Base-by-base conservation (phyloP, 2,329 filamentous ascomycete genomes). In the Verticillium zaregamsianum region DNA sequence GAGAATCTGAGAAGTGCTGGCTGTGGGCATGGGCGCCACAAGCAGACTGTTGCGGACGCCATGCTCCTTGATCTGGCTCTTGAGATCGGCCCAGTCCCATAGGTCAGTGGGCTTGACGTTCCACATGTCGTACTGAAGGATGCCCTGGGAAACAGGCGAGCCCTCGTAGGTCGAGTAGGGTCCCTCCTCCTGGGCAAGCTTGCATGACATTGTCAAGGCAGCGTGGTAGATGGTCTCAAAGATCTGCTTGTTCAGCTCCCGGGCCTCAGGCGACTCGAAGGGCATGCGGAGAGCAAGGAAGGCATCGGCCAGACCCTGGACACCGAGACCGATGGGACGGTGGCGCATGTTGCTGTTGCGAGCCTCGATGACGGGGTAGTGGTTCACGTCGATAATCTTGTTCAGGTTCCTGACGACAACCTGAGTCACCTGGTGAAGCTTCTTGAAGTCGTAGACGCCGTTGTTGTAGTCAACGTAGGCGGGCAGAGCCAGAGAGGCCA, bases 191-290 rank as follows among this genome's bases (percentile, higher is more conserved):
- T 92, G 90, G 65, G 95, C 92, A 67, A 98, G 80, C 62, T 97
- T 88, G 72, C 90, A 88, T 1, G 95, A 99, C 25, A 92, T 90
- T 61, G 93, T 97, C 65, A 98, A 82, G 62, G 93, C 92, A 74
- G 90, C 95, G 76, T 99, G 95, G 81, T 99, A 99, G 77, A 99
- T 97, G 66, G 95, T 99, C 84, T 99, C 95, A 68, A 99, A 99
- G 77, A 99, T 98, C 78, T 99, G 93, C 73, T 90, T 93, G 85
- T 99, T 99, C 72, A 99, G 86, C 76, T 95, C 86, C 69, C 90
- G 91, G 65, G 95, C 95, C 80, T 98, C 93, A 5, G 92, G 88
- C 17, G 95, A 99, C 77, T 99, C 95, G 73, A 99, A 99, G 35
- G 95, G 94, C 83, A 98, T 86, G 72, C 95, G 93, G 59, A 99